These are phyloP conservation scores for Oehlia diaphana DNA, from an alignment of 192 early-diverging fungal genomes.

Conservation along the genomic window DNA sequence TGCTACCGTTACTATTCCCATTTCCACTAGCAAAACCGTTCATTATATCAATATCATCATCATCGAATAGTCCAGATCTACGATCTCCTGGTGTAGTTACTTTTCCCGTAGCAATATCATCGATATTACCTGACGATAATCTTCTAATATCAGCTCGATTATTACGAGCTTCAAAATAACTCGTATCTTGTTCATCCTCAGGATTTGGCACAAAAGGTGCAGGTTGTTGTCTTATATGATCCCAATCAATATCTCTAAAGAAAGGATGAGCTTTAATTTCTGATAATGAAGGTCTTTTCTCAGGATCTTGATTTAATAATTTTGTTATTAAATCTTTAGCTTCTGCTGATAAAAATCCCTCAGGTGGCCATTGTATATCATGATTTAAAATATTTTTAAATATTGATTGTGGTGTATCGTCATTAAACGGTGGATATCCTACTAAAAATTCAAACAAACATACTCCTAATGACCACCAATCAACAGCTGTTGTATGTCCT, in stretches of 20 bases:
- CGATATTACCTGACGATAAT: slow-evolving; percentile 63
- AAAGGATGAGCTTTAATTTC: slow-evolving; percentile 72
- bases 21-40: neutral
- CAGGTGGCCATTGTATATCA: slow-evolving; percentile 66
- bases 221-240: slow-evolving; percentile 68
- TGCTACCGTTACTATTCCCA: neutral
- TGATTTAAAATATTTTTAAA: slow-evolving; percentile 87
- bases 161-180: slow-evolving; percentile 87
- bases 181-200: slow-evolving; percentile 81
- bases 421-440: slow-evolving; percentile 90
- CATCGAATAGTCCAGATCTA: slow-evolving; percentile 16
- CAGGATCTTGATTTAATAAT: slow-evolving; percentile 74
- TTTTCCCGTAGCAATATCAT: slow-evolving; percentile 36
- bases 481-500: slow-evolving; percentile 81
- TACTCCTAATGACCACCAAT: slow-evolving; percentile 96
- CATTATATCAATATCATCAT: neutral
- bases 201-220: slow-evolving; percentile 86
- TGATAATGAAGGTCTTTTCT: slow-evolving; percentile 60
- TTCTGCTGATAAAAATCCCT: slow-evolving; percentile 55
- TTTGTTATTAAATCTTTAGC: slow-evolving; percentile 73
- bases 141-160: slow-evolving; percentile 78
- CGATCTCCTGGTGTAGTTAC: slow-evolving; percentile 6
- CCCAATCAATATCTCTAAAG: slow-evolving; percentile 77
- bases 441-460: slow-evolving; percentile 88
- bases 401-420: slow-evolving; percentile 81